Percentiles rank a stretch among this genome's conserved stretches.
phyloP scores from a whole-genome alignment of 257 asterid species.

The Osmanthus fragrans region DNA sequence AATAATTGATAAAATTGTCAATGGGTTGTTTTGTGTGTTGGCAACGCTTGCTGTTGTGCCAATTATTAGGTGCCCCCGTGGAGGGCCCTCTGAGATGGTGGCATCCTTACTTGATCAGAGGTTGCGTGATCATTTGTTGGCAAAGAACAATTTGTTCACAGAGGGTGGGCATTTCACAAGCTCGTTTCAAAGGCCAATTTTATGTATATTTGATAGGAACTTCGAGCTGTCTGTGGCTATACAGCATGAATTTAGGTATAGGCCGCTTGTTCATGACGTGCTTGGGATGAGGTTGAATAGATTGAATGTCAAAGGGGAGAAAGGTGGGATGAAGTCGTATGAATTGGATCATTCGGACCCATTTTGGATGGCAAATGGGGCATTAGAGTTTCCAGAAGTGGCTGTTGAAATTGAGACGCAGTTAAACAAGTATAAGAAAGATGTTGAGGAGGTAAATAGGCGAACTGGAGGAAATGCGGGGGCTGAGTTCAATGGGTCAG shows the following conservation, averaged over 20 bases:
- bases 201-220: constrained; percentile 88
- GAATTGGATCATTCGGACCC: constrained; percentile 80
- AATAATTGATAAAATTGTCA: constrained; percentile 75
- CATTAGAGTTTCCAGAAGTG: constrained; percentile 83
- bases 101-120: constrained; percentile 89
- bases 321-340: constrained; percentile 77
- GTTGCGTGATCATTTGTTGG: constrained; percentile 82
- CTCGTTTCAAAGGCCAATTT: constrained; percentile 91
- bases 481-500: constrained; percentile 87
- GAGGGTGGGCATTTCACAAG: constrained; percentile 78
- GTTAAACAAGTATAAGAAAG: constrained; percentile 76
- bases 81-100: constrained; percentile 99
- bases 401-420: constrained; percentile 90
- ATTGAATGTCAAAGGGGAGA: constrained; percentile 85
- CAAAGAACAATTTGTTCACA: constrained; percentile 78
- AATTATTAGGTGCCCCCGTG: constrained; percentile 88
- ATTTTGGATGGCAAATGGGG: constrained; percentile 85
- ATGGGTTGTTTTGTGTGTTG: constrained; percentile 87
- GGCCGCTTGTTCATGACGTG: constrained; percentile 93
- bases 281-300: constrained; percentile 92
- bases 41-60: constrained; percentile 98
- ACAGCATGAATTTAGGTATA: constrained; percentile 94
- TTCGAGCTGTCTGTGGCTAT: constrained; percentile 88
- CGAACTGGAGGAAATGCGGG: constrained; percentile 83
- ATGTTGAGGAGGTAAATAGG: constrained; percentile 89